phyloP scores from a whole-genome alignment of 805 yeast genomes.

The Huiozyma sinensis region DNA sequence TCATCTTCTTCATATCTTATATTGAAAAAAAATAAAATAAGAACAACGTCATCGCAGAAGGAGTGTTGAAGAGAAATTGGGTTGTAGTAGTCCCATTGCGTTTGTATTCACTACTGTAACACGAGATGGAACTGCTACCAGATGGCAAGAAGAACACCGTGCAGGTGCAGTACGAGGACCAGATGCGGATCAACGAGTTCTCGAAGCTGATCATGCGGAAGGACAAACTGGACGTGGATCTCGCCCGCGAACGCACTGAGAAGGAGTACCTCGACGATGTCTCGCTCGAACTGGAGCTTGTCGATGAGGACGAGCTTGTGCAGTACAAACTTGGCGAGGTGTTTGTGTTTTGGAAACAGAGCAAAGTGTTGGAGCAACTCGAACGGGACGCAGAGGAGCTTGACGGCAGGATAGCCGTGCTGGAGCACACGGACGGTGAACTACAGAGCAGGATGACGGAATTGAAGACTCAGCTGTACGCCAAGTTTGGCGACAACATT shows the following conservation, averaged over 20 bases:
- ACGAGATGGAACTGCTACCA: slow-evolving; percentile 27
- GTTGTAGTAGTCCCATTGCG: not conserved
- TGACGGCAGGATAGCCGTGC: slow-evolving; percentile 37
- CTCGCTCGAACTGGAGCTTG: slow-evolving; percentile 70
- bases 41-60: not conserved
- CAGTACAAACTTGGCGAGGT: slow-evolving; percentile 74
- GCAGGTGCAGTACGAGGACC: slow-evolving; percentile 52
- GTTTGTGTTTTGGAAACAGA: slow-evolving; percentile 60
- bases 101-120: not conserved
- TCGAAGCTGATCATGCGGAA: slow-evolving; percentile 69
- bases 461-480: slow-evolving; percentile 68
- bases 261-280: slow-evolving; percentile 86
- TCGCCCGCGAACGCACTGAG: slow-evolving; percentile 46
- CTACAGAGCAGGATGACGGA: slow-evolving; percentile 45
- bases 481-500: slow-evolving; percentile 81
- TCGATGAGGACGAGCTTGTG: slow-evolving; percentile 63
- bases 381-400: slow-evolving; percentile 50
- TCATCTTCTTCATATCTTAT: not conserved
- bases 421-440: slow-evolving; percentile 38
- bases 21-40: not conserved
- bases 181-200: slow-evolving; percentile 78
- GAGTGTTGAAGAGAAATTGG: not conserved
- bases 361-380: slow-evolving; percentile 54
- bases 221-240: slow-evolving; percentile 42
- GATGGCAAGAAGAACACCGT: slow-evolving; percentile 33